A percentile compares a stretch with the other conserved stretches of the same genome.
Conservation (phyloP, 805 yeast genomes). For the Kregervanrija delftensis region DNA sequence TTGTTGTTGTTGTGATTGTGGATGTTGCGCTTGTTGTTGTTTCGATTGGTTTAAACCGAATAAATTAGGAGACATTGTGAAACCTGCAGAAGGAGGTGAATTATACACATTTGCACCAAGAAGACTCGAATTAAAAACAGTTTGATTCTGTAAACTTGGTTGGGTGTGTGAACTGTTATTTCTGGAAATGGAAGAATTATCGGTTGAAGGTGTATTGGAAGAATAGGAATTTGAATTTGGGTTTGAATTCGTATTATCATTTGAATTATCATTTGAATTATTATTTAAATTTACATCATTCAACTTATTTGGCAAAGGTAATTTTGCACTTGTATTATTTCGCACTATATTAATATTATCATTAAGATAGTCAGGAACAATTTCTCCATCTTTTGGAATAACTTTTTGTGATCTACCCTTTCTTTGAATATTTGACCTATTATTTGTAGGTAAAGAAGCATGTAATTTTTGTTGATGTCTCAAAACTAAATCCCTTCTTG, state of each 20-base stretch:
- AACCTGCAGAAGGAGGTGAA: conserved; percentile 6
- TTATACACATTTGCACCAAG: conserved; percentile 1
- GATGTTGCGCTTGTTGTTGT: conserved; percentile 3
- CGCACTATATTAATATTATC: conserved; percentile 46
- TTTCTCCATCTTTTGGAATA: conserved; percentile 24
- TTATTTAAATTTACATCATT: background rate
- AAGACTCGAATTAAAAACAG: conserved; percentile 5
- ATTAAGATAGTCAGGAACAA: conserved; percentile 31
- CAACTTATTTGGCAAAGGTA: conserved; percentile 30
- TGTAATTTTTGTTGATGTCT: conserved; percentile 95
- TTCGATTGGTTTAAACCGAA: background rate
- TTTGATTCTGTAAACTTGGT: conserved; percentile 3
- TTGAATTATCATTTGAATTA: background rate
- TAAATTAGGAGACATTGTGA: conserved; percentile 5
- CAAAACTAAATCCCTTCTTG: conserved; percentile 78
- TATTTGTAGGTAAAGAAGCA: conserved; percentile 39
- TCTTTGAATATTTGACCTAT: conserved; percentile 26
- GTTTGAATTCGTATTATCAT: too few relatives aligned
- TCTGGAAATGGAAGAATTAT: conserved; percentile 10
- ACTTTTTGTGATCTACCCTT: conserved; percentile 20
- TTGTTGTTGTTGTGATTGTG: background rate
- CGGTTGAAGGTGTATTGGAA: conserved; percentile 4
- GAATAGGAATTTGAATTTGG: background rate
- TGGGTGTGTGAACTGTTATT: conserved; percentile 10
- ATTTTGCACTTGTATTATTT: conserved; percentile 45